Percentiles rank a stretch among this genome's conserved stretches.
Conservation (phyloP, 2,329 filamentous ascomycete species). For the Exophiala viscosa region DNA sequence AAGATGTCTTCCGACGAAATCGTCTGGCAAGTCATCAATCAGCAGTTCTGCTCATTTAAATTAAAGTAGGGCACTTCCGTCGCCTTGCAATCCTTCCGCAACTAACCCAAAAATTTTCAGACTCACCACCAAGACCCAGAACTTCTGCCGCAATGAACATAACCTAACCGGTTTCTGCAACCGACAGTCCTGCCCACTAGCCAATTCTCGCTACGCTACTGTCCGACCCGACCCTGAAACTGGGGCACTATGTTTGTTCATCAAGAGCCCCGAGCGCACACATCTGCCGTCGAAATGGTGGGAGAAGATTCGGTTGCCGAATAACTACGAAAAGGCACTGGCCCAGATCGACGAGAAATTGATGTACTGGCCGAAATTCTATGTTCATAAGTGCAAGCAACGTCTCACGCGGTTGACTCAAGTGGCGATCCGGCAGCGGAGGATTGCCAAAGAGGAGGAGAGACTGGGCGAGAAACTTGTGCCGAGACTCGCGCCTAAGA, state of each 20-base stretch:
- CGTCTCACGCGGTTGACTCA: slow-evolving; percentile 87
- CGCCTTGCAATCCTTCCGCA: not conserved
- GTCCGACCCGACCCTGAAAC: slow-evolving; percentile 77
- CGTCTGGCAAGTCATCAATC: slow-evolving; percentile 94
- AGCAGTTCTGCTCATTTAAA: slow-evolving; percentile 93
- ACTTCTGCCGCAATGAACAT: slow-evolving; percentile 93
- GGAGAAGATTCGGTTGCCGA: slow-evolving; percentile 85
- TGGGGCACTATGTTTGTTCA: slow-evolving; percentile 86
- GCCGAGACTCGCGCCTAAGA: slow-evolving; percentile 85
- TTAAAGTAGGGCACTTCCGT: slow-evolving; percentile 62
- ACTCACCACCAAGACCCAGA: slow-evolving; percentile 79
- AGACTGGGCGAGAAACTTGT: slow-evolving; percentile 84
- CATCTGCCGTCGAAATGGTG: slow-evolving; percentile 89
- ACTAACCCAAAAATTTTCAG: slow-evolving; percentile 9
- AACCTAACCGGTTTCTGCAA: slow-evolving; percentile 82
- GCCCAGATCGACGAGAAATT: slow-evolving; percentile 80
- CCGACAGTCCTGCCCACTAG: slow-evolving; percentile 82
- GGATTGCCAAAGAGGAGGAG: slow-evolving; percentile 83
- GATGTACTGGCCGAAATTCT: slow-evolving; percentile 92
- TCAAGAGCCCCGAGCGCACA: slow-evolving; percentile 87
- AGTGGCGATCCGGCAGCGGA: slow-evolving; percentile 73
- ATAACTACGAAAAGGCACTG: slow-evolving; percentile 86
- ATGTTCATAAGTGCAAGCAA: slow-evolving; percentile 94
- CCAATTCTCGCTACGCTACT: slow-evolving; percentile 90
- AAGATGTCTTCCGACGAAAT: slow-evolving; percentile 90